These are phyloP conservation scores for Chlamydomonas sp. DNA, from an alignment of 139 green algal species.

Conservation along the genomic window DNA sequence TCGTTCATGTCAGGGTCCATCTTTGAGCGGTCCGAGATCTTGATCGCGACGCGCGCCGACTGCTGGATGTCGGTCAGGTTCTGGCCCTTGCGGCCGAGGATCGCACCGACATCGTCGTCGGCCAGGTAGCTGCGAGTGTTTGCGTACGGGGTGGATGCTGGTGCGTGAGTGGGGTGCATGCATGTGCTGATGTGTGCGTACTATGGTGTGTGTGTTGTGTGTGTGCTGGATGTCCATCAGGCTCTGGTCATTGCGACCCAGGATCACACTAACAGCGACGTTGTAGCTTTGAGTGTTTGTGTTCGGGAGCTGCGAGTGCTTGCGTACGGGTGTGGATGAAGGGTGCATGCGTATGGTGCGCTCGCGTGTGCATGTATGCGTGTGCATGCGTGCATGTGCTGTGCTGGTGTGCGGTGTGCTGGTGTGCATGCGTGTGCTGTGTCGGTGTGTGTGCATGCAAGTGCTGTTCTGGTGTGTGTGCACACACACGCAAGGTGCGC, in stretches of 20 bases:
- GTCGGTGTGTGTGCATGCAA: no score
- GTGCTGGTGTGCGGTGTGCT: no score
- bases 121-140: conserved; percentile 31
- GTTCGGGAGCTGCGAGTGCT: no score
- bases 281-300: no score
- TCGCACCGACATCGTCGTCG: conserved; percentile 53
- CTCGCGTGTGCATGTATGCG: no score
- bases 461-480: no score
- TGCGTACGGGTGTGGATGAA: no score
- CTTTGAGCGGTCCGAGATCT: conserved; percentile 46
- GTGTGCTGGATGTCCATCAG: conserved; percentile 29
- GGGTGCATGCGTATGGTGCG: no score
- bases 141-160: neutral
- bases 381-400: no score
- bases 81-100: conserved; percentile 46
- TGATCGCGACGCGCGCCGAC: conserved; percentile 49
- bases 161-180: neutral
- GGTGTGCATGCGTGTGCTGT: no score
- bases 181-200: neutral
- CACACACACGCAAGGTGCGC: no score
- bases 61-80: conserved; percentile 33
- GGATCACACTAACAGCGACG: conserved; percentile 47
- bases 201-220: no score
- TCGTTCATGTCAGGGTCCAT: conserved; percentile 50
- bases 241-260: conserved; percentile 37